phyloP scores from a whole-genome alignment of 75 land plant genomes.

The Isoetes taiwanensis region DNA sequence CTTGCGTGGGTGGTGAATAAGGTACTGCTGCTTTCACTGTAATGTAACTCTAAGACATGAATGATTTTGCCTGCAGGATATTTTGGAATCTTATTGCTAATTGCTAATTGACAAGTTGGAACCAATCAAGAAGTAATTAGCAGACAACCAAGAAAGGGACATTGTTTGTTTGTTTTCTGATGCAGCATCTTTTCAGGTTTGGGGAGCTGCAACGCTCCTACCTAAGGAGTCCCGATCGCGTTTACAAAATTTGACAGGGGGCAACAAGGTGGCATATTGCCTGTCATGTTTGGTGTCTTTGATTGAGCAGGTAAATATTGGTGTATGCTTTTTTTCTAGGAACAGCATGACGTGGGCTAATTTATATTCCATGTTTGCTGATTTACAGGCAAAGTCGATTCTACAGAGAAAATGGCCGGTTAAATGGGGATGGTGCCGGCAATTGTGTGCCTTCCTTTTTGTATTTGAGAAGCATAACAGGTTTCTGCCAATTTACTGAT shows the following conservation, averaged over 20 bases:
- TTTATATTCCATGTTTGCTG: not conserved
- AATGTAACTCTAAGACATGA: too few species aligned
- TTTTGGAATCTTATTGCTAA: constrained; percentile 4
- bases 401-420: constrained; percentile 60
- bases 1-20: constrained; percentile 53
- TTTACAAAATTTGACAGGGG: constrained; percentile 16
- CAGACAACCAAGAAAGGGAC: not conserved
- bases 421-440: constrained; percentile 96
- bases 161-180: not conserved
- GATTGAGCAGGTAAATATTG: constrained; percentile 63
- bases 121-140: not conserved
- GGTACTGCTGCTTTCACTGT: too few species aligned
- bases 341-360: not conserved
- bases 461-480: constrained; percentile 80
- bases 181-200: constrained; percentile 61
- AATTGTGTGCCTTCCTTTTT: constrained; percentile 68
- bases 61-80: not conserved
- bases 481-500: constrained; percentile 11
- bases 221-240: constrained; percentile 27
- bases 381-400: constrained; percentile 46
- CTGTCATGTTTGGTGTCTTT: constrained; percentile 74
- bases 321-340: not conserved
- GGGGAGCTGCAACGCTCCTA: constrained; percentile 31
- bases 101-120: not conserved
- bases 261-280: constrained; percentile 47